Evolutionary conservation across 768 basidiomycete species (phyloP), one percentile per base, ranked within the genome.

Genomic region (Tulasnella sp.): DNA sequence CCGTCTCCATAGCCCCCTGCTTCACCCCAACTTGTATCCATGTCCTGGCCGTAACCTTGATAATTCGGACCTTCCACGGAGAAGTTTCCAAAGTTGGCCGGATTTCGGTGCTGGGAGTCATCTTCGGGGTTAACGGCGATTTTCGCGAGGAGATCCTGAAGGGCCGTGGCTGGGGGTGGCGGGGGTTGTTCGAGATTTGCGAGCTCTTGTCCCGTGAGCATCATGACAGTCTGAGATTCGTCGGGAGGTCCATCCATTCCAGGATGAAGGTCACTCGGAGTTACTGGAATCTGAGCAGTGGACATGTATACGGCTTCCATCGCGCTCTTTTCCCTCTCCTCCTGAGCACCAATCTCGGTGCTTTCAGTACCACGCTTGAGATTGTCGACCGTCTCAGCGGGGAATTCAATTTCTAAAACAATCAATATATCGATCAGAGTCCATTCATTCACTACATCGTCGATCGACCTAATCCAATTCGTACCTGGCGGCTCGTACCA

Each of bases 401-500:
- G 89, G 76, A 91, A 86, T 79, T 91, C 90, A 77, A 93, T 82
- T 49, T 84, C 92, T 80, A 77, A 52, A 76, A 73, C n/a, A n/a
- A 67, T 34, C 25, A 45, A 67, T 42, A 6, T 54, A 85, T 81
- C 45, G 49, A 54, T 68, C 42, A 52, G 34, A 54, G 70, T 39
- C 19, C 22, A 34, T 42, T 17, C 17, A 42, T 34, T 25, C 14
- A 64, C 22, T 22, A 34, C n/a, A 78, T 79, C 75, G 73, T 67
- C 14, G 31, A 25, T 67, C 58, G 72, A 49, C 52, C 68, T 14
- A 22, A 36, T 15, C 42, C 38, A 70, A 64, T 31, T 79, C 92
- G 89, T 87, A 95, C 94, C 85, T 80, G 87, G 82, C 77, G 92
- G 93, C 81, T 95, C 94, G 80, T 85, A 85, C 93, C 93, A 95